Base-by-base conservation (phyloP, 2,329 filamentous ascomycete species). In the Pyricularia sp. region DNA sequence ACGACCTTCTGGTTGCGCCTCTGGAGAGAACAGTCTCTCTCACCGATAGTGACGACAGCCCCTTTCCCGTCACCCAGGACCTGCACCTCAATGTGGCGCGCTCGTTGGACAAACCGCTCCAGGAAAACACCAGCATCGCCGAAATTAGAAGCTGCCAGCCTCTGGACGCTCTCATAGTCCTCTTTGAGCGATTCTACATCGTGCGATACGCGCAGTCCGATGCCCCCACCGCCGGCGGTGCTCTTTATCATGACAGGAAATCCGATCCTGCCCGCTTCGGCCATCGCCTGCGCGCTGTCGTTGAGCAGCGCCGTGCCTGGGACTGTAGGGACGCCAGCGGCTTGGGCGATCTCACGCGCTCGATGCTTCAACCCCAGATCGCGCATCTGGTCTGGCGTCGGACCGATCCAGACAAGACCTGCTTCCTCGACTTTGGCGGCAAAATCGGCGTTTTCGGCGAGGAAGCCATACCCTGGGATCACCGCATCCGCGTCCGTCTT, bases 391-490 rank as follows among this genome's bases (percentile, higher is more conserved):
- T n/a, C 40, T n/a, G 40, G 40, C 19, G 40, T 49, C 16, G 40
- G 40, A 19, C 40, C 40, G 19, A 49, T 49, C 40, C 40, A 49
- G 40, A 49, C 40, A n/a, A 49, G 40, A 87, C 86, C 28, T 1
- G 82, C 82, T 19, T 79, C 75, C 6, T 75, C 70, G 4, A 84
- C 81, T 26, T 78, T 72, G 61, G 76, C 72, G 0, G 85, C 84
- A 69, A 89, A 89, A 12, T 82, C 78, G 7, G 81, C 78, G 69
- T 87, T 87, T 65, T 88, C 85, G 6, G 80, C 83, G 3, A 88
- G 72, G 67, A 87, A 88, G 1, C 86, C 86, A 74, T 88, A 88
- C 3, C 86, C 85, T 0, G 85, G 84, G 62, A 87, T 83, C 19
- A 89, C 80, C 3, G 82, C 83, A 67, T 87, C 76, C 9, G 74